Percentiles rank a stretch among this genome's conserved stretches.
These are phyloP conservation scores for Phytopythium delawarense DNA, from an alignment of 352 stramenopile species.

Conservation along the genomic window DNA sequence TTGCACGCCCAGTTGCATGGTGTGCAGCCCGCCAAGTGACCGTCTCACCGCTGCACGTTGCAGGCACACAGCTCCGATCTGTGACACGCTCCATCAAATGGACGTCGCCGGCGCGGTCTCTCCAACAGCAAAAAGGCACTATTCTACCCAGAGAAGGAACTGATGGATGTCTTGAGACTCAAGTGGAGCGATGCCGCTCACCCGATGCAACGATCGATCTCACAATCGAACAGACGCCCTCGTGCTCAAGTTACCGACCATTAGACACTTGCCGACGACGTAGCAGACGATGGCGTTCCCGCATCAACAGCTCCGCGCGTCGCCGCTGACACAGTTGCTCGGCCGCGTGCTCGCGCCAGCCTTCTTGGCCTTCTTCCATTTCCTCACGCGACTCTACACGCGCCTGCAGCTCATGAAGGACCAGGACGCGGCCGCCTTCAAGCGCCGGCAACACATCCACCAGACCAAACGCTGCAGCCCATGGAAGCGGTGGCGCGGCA, in stretches of 20 bases:
- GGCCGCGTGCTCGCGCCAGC: background rate
- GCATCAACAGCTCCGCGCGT: constrained; percentile 3
- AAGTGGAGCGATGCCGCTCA: background rate
- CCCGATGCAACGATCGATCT: background rate
- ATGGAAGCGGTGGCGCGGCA: background rate
- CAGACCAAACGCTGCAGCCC: background rate
- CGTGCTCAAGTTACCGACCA: background rate
- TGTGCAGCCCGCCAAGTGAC: background rate
- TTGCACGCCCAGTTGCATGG: background rate
- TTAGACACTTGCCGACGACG: background rate
- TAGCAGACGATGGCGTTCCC: background rate
- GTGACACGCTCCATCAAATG: background rate
- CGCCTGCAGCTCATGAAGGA: constrained; percentile 4
- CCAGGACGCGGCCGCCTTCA: constrained; percentile 1
- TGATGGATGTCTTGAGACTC: background rate
- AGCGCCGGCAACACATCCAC: background rate
- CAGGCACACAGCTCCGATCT: background rate
- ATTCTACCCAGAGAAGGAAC: background rate
- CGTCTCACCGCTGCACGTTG: background rate
- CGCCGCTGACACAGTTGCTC: constrained; percentile 1
- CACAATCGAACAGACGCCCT: background rate
- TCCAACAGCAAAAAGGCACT: background rate
- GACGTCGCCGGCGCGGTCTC: background rate
- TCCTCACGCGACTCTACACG: background rate
- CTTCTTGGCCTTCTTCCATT: background rate